A percentile compares a stretch with the other conserved stretches of the same genome.
Evolutionary conservation across 2,329 filamentous ascomycete genomes (phyloP).

Genomic region (Ilyonectria robusta): DNA sequence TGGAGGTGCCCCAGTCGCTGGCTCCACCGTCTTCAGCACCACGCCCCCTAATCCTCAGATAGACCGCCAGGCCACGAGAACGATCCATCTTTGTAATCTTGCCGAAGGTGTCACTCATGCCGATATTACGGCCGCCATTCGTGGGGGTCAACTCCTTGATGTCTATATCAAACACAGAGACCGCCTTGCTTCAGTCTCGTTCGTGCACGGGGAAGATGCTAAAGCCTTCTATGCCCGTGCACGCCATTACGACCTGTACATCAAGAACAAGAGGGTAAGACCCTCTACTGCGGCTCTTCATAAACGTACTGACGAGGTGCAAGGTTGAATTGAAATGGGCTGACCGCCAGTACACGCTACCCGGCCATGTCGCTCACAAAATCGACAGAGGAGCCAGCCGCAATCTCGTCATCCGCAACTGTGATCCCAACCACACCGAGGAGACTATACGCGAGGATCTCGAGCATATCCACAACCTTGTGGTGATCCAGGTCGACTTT

Average conservation of each 20-base stretch:
- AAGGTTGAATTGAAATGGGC: slow-evolving; percentile 80
- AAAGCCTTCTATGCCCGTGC: slow-evolving; percentile 75
- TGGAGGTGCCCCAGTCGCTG: neutral
- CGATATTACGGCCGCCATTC: slow-evolving; percentile 75
- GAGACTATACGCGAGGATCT: slow-evolving; percentile 78
- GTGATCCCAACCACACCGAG: slow-evolving; percentile 72
- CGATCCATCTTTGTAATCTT: slow-evolving; percentile 74
- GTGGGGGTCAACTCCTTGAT: slow-evolving; percentile 80
- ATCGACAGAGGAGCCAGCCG: slow-evolving; percentile 77
- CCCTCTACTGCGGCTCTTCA: no score
- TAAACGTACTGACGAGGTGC: slow-evolving; percentile 1
- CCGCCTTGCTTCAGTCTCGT: slow-evolving; percentile 76
- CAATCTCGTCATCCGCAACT: slow-evolving; percentile 78
- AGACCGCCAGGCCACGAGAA: slow-evolving; percentile 64
- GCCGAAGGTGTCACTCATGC: slow-evolving; percentile 73
- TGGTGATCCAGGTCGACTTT: slow-evolving; percentile 77
- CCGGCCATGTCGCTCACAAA: slow-evolving; percentile 74
- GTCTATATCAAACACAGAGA: slow-evolving; percentile 74
- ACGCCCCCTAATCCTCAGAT: slow-evolving; percentile 19
- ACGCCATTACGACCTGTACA: slow-evolving; percentile 76
- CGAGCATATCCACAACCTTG: slow-evolving; percentile 85
- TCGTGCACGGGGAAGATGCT: slow-evolving; percentile 75
- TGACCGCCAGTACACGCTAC: slow-evolving; percentile 78
- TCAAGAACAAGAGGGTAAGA: slow-evolving; percentile 77
- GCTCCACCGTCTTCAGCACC: neutral